Evolutionary conservation across 495 filamentous ascomycete species (phyloP), one percentile per base, ranked within the genome.

Genomic region (Aspergillus carlsbadensis): DNA sequence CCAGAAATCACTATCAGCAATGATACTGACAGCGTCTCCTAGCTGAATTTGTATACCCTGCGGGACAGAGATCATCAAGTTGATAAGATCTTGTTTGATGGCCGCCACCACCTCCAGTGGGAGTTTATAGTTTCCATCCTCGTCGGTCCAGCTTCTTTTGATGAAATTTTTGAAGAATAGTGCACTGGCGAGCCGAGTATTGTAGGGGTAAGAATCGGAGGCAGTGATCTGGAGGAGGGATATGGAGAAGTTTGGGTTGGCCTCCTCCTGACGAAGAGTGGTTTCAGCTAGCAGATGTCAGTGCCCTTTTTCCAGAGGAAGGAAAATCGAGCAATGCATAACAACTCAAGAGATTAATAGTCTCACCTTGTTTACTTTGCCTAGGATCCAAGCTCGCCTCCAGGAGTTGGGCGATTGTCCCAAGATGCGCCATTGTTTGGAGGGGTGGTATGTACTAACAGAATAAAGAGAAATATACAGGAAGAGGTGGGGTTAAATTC

Each of bases 151-250:
- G 78, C 90, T 94, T 60, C 88, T 81, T 73, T 86, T 88, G 64
- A 99, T 91, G 68, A 93, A 92, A 74, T 99, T 99, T 76, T 99
- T 99, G 81, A 99, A 98, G 76, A 86, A 95, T 43, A 99, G 79
- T 24, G 94, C 91, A 64, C 89, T 88, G n/a, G 94, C 83, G 41
- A 98, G 87, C 22, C 95, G 86, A 59, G 86, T 91, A 63, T 90
- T 91, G 46, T 76, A 70, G 8, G 88, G 84, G 56, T 84, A 83
- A 22, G 76, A 69, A 18, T 84, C 84, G 58, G 85, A 81, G 18
- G 89, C 90, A 48, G 95, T 91, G 65, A 98, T 91, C 52, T 89
- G 89, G 22, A 99, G 85, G 34, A 99, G 83, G 49, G 83, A 79
- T 50, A 96, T 74, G n/a, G 94, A 90, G 73, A 94, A 99, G 55